Conservation (phyloP, 768 basidiomycete species). For the Chalciporus piperatus region DNA sequence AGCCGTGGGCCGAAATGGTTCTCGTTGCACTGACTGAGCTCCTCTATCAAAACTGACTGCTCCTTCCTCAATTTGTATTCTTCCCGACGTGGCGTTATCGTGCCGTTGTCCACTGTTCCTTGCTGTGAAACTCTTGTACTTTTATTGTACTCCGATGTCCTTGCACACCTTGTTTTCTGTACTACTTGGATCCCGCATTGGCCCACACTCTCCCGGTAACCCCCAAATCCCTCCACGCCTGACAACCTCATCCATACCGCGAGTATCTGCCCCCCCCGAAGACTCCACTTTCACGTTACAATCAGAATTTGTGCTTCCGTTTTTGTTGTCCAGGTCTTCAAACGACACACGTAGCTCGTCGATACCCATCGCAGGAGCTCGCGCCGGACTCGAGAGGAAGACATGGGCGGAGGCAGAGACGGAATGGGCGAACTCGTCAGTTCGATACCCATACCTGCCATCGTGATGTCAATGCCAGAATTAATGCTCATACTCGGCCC, state of each 20-base stretch:
- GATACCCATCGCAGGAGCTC: slow-evolving; percentile 59
- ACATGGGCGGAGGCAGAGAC: slow-evolving; percentile 46
- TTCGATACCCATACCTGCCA: slow-evolving; percentile 28
- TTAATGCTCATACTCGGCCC: slow-evolving; percentile 36
- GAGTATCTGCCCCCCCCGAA: slow-evolving; percentile 44
- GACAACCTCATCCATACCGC: slow-evolving; percentile 65
- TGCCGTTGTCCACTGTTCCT: not conserved
- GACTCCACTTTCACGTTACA: slow-evolving; percentile 26
- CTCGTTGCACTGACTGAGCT: slow-evolving; percentile 23
- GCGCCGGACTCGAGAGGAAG: slow-evolving; percentile 64
- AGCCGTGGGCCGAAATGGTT: slow-evolving; percentile 23
- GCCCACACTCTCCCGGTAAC: slow-evolving; percentile 65
- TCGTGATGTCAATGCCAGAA: slow-evolving; percentile 28
- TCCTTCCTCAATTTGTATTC: not conserved
- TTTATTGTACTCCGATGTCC: not conserved
- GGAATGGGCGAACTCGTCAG: slow-evolving; percentile 34
- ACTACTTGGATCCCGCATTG: slow-evolving; percentile 13
- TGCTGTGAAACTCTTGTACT: not conserved
- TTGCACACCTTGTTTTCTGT: slow-evolving; percentile 1
- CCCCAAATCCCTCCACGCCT: slow-evolving; percentile 71
- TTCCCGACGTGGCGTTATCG: not conserved
- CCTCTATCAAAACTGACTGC: slow-evolving; percentile 1
- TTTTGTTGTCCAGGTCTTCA: slow-evolving; percentile 39
- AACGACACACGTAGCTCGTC: slow-evolving; percentile 64
- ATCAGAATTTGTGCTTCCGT: slow-evolving; percentile 13